Conservation (phyloP, 202 grass and related monocot species). For the Schoenoplectus triqueter region DNA sequence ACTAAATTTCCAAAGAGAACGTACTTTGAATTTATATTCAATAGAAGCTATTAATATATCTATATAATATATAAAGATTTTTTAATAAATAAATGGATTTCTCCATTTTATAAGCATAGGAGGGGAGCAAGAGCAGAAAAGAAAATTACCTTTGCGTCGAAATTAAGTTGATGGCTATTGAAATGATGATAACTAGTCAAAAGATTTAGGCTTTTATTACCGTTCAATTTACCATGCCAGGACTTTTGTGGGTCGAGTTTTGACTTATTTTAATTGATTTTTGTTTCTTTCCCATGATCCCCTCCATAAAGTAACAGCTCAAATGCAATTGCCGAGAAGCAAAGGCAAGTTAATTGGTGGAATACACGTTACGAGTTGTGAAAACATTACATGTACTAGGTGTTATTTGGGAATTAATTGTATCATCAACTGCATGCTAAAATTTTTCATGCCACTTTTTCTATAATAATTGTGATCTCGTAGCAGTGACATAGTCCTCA, state of each 20-base stretch:
- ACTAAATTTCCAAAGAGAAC: not conserved
- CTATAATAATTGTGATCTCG: too few relatives aligned
- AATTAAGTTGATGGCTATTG: constrained; percentile 46
- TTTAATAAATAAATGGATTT: constrained; percentile 5
- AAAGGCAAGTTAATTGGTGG: constrained; percentile 18
- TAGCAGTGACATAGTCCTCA: too few relatives aligned
- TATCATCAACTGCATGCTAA: not conserved
- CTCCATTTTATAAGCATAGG: not conserved
- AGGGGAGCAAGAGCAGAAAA: not conserved
- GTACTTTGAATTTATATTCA: not conserved
- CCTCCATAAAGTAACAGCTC: not conserved
- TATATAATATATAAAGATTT: not conserved
- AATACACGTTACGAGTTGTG: constrained; percentile 8
- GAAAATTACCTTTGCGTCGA: constrained; percentile 51
- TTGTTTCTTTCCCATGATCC: constrained; percentile 12
- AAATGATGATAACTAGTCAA: constrained; percentile 19
- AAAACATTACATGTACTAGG: constrained; percentile 23
- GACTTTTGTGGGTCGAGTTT: constrained; percentile 13
- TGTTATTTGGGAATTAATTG: not conserved
- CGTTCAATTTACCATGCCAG: constrained; percentile 33
- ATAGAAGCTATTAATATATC: not conserved
- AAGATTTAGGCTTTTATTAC: not conserved
- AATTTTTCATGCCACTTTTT: too few relatives aligned
- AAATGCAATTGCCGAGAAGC: constrained; percentile 26
- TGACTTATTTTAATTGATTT: constrained; percentile 11